Conservation (phyloP, 2,329 filamentous ascomycete genomes). For the Sclerotiophoma versabilis region DNA sequence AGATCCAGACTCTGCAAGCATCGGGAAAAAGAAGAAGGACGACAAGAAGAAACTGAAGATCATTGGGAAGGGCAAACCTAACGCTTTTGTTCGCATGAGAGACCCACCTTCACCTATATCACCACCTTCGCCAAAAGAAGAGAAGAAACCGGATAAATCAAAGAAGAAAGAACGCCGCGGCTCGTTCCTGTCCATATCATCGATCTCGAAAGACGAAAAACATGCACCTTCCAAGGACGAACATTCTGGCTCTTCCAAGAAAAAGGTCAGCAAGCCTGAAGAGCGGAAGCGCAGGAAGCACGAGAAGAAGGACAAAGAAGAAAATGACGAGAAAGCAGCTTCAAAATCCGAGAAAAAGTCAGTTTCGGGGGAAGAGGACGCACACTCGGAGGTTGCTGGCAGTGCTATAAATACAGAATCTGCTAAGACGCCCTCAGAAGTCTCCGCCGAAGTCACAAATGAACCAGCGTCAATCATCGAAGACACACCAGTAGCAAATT, state of each 20-base stretch:
- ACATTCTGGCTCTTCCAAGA: conserved; percentile 20
- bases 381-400: conserved; percentile 13
- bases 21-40: conserved; percentile 38
- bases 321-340: conserved; percentile 8
- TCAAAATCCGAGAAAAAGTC: conserved; percentile 18
- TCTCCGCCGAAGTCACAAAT: neutral
- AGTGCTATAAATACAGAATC: neutral
- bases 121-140: conserved; percentile 35
- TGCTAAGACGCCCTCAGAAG: neutral
- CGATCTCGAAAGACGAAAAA: conserved; percentile 21
- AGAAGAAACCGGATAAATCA: conserved; percentile 34
- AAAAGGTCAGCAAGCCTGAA: conserved; percentile 36
- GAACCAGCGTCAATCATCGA: neutral
- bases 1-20: conserved; percentile 41
- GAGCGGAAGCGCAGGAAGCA: conserved; percentile 39
- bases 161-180: conserved; percentile 35
- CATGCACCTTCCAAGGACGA: conserved; percentile 19
- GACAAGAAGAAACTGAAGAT: conserved; percentile 30
- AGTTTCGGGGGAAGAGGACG: conserved; percentile 23
- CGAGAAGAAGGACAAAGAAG: conserved; percentile 28
- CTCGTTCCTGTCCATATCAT: conserved; percentile 28
- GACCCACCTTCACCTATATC: conserved; percentile 30
- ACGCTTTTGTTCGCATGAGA: conserved; percentile 43
- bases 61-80: conserved; percentile 39
- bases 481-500: neutral